A percentile compares a stretch with the other conserved stretches of the same genome.
These are phyloP conservation scores for Inga laurina DNA, from an alignment of 306 rosid genomes.

Conservation along the genomic window DNA sequence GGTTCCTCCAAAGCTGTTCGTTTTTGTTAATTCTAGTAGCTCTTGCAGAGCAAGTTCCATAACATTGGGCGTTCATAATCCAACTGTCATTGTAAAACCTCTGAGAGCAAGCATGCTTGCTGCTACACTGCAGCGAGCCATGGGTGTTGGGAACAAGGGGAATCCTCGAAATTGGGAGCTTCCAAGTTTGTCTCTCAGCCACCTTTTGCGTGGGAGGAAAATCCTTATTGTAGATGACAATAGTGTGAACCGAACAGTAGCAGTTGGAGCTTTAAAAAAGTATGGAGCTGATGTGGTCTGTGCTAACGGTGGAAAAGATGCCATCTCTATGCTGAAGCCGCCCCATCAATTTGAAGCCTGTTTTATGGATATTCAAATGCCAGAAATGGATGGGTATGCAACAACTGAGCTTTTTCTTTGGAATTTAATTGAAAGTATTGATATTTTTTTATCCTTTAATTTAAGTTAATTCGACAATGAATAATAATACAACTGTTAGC, in stretches of 20 bases:
- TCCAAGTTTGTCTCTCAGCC: conserved; percentile 66
- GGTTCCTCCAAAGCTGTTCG: conserved; percentile 69
- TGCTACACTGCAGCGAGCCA: conserved; percentile 76
- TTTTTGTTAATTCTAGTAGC: conserved; percentile 65
- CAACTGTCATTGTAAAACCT: conserved; percentile 71
- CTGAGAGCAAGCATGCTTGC: conserved; percentile 93
- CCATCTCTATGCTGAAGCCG: no score
- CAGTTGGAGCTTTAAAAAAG: no score
- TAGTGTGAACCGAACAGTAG: no score
- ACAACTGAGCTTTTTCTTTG: no score
- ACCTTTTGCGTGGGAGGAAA: conserved; percentile 75
- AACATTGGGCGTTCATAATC: conserved; percentile 43
- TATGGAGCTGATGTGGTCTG: no score
- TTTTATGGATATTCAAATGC: no score
- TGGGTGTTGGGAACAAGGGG: conserved; percentile 71
- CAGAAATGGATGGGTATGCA: no score
- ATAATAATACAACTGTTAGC: neutral
- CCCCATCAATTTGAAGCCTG: no score
- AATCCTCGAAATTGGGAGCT: conserved; percentile 71
- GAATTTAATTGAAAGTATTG: no score
- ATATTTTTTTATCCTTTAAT: no score
- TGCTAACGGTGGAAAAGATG: no score
- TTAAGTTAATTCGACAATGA: neutral
- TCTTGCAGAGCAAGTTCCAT: conserved; percentile 42
- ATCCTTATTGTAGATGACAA: conserved; percentile 40